Evolutionary conservation across 768 basidiomycete genomes (phyloP), one percentile per base, ranked within the genome.

Genomic region (Russula abietina): DNA sequence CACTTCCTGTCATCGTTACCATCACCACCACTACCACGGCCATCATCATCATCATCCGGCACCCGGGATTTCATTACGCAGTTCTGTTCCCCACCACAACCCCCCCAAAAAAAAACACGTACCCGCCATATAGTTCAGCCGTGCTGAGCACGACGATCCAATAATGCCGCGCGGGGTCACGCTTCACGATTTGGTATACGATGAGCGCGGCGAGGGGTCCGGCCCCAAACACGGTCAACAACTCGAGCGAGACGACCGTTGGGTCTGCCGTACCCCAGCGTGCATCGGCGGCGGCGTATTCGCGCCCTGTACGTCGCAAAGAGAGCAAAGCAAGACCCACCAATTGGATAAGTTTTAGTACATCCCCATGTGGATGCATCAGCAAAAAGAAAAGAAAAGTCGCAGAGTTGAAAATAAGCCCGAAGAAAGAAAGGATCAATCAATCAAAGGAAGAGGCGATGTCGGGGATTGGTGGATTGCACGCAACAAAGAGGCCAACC

Each of bases 181-280:
- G 74, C 51, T 77, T 80, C 26, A 83, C 74, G 26, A 93, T 78
- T 70, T 86, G 84, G 64, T 81, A 80, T 45, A 89, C 76, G 67
- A 91, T 83, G 64, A 85, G 89, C 72, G 81, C 85, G 70, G 87
- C 88, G 59, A 93, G 70, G 0, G 90, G 87, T 0, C 85, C 91
- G 19, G 82, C 88, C 24, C 85, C 85, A 38, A 93, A 78, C 12
- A 93, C 91, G 7, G 91, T 94, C 65, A 94, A 77, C 59, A 93
- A 72, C 72, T 94, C 91, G 38, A 94, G 83, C 7, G 90, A 86
- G 50, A 94, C 89, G 56, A 93, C 79, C 1, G 87, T 88, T 1
- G 88, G 82, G 69, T 94, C 91, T 0, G 90, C 77, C 49, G 79
- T 70, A 16, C 89, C 91, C 92, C 92, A 94, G 46, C 91, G 84